These are phyloP conservation scores for Mucor mucedo DNA, from an alignment of 371 early-diverging fungal species.

Conservation along the genomic window DNA sequence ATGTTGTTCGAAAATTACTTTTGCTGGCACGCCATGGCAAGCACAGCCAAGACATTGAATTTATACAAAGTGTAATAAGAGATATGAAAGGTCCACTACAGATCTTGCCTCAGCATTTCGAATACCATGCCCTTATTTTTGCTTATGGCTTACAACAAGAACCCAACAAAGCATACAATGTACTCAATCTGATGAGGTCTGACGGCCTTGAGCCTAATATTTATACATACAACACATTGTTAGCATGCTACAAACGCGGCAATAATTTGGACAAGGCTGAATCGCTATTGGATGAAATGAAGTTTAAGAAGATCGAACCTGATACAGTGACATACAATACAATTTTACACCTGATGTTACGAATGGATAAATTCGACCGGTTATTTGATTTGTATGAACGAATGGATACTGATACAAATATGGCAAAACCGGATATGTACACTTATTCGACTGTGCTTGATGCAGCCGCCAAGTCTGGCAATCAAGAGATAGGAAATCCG, in stretches of 20 bases:
- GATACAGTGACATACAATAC: slow-evolving; percentile 58
- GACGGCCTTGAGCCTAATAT: slow-evolving; percentile 28
- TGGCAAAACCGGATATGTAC: slow-evolving; percentile 45
- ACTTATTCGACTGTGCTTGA: slow-evolving; percentile 56
- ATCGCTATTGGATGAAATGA: slow-evolving; percentile 46
- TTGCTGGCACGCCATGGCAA: slow-evolving; percentile 29
- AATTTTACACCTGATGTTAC: slow-evolving; percentile 33
- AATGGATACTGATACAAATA: slow-evolving; percentile 30
- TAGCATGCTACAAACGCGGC: slow-evolving; percentile 54
- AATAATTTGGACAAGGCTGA: slow-evolving; percentile 43
- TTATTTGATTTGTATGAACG: slow-evolving; percentile 37
- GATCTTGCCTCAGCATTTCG: slow-evolving; percentile 28
- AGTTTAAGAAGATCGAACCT: slow-evolving; percentile 24
- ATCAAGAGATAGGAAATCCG: slow-evolving; percentile 19
- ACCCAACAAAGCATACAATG: slow-evolving; percentile 27
- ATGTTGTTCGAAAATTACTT: slow-evolving; percentile 25
- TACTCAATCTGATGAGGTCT: slow-evolving; percentile 39
- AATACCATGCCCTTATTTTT: slow-evolving; percentile 49
- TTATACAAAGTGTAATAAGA: slow-evolving; percentile 24
- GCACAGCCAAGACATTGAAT: slow-evolving; percentile 28
- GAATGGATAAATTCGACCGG: slow-evolving; percentile 6
- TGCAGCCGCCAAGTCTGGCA: slow-evolving; percentile 31
- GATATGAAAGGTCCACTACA: slow-evolving; percentile 28
- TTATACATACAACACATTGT: slow-evolving; percentile 55
- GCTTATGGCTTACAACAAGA: slow-evolving; percentile 39